phyloP scores from a whole-genome alignment of 805 yeast species.

The Jamesozyma piceae region DNA sequence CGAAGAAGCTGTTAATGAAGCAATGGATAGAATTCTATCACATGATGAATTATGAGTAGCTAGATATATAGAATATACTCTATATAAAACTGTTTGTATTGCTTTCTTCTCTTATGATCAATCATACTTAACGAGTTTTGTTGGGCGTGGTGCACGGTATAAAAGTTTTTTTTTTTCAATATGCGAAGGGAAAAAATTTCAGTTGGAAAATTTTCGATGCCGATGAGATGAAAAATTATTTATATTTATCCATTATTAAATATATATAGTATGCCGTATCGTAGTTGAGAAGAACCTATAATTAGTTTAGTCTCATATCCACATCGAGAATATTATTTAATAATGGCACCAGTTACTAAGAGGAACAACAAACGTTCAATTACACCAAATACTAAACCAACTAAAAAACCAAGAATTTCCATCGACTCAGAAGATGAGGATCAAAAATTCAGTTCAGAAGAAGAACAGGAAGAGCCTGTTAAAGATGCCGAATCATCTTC shows the following conservation, averaged over 20 bases:
- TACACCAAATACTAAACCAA: slow-evolving; percentile 8
- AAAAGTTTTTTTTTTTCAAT: background rate
- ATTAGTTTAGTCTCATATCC: no score
- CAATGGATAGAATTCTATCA: slow-evolving; percentile 18
- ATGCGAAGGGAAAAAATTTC: background rate
- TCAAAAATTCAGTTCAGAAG: slow-evolving; percentile 6
- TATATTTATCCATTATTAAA: no score
- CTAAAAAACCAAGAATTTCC: slow-evolving; percentile 28
- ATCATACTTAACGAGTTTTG: background rate
- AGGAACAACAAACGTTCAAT: slow-evolving; percentile 12
- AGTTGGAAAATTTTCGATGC: slow-evolving; percentile 1
- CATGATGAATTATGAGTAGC: slow-evolving; percentile 18
- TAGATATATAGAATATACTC: no score
- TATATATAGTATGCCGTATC: no score
- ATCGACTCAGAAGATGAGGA: slow-evolving; percentile 30
- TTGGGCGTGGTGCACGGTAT: background rate
- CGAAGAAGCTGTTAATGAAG: slow-evolving; percentile 20
- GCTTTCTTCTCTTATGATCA: background rate
- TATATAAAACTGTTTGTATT: no score
- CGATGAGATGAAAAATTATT: slow-evolving; percentile 8
- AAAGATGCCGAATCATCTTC: slow-evolving; percentile 28
- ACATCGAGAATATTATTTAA: no score
- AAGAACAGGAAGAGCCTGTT: slow-evolving; percentile 3
- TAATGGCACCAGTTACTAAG: slow-evolving; percentile 17
- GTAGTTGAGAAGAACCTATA: no score